Conservation (phyloP, 2,329 filamentous ascomycete species). For the Colletotrichum theobromicola region DNA sequence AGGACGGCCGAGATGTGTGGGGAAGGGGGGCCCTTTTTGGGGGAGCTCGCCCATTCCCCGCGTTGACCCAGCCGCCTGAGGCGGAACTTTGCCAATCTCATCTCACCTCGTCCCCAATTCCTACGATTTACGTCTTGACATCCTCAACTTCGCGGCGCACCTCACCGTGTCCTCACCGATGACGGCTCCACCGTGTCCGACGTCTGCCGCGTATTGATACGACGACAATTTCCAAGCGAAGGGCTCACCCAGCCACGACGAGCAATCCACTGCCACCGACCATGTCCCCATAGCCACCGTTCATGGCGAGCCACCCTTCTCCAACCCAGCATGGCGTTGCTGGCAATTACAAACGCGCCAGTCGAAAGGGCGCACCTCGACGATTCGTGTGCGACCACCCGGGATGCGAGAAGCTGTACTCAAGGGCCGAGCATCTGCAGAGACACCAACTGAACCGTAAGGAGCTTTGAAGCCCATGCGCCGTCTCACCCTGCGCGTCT, state of each 20-base stretch:
- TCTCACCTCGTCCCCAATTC: not conserved
- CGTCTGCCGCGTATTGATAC: not conserved
- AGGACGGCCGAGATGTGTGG: not conserved
- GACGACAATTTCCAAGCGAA: not conserved
- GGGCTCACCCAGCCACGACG: not conserved
- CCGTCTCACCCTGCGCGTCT: not conserved
- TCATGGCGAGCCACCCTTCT: constrained; percentile 9
- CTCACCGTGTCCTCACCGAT: not conserved
- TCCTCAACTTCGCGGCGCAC: not conserved
- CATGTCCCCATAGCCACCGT: constrained; percentile 1
- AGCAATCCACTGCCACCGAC: not conserved
- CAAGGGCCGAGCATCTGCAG: constrained; percentile 80
- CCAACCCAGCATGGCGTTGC: constrained; percentile 12
- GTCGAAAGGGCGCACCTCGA: constrained; percentile 54
- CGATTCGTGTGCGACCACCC: constrained; percentile 70
- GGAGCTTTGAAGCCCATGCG: not conserved
- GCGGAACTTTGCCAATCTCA: not conserved
- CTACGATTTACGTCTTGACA: not conserved
- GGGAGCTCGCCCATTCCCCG: not conserved
- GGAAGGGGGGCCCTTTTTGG: constrained; percentile 5
- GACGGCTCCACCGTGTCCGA: not conserved
- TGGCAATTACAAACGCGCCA: constrained; percentile 53
- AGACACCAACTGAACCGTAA: constrained; percentile 79
- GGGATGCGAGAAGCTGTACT: constrained; percentile 81
- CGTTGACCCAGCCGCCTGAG: not conserved